Conservation (phyloP, 2,329 filamentous ascomycete genomes). For the Fusarium concolor region DNA sequence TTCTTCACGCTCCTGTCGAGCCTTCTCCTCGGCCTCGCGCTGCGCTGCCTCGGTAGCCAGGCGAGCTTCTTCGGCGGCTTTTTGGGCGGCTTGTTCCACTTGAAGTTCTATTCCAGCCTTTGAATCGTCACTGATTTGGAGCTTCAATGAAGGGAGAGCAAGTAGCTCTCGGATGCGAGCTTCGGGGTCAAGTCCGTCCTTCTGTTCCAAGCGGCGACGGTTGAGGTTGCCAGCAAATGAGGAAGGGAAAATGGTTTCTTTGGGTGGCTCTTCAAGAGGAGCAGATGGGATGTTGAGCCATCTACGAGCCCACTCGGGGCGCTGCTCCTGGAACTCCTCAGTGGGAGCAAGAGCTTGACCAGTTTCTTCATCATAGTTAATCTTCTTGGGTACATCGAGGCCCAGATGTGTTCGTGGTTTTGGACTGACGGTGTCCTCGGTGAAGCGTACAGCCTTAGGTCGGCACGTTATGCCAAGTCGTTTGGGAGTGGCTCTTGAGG, state of each 20-base stretch:
- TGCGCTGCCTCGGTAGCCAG: conserved; percentile 42
- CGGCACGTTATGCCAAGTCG: conserved; percentile 41
- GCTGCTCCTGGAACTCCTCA: conserved; percentile 25
- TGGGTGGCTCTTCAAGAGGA: conserved; percentile 2
- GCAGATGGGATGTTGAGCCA: conserved; percentile 23
- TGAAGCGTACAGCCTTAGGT: conserved; percentile 49
- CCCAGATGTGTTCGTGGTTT: conserved; percentile 45
- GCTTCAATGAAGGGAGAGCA: conserved; percentile 42
- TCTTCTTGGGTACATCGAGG: conserved; percentile 41
- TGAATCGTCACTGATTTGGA: conserved; percentile 48
- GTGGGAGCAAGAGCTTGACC: conserved; percentile 3
- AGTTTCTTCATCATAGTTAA: conserved; percentile 9
- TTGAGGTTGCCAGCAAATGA: conserved; percentile 3
- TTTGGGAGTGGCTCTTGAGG: conserved; percentile 39
- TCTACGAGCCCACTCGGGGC: conserved; percentile 19
- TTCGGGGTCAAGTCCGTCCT: conserved; percentile 24
- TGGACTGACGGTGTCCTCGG: conserved; percentile 44
- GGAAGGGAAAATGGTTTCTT: conserved; percentile 1
- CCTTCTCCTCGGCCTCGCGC: conserved; percentile 41
- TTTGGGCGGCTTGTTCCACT: conserved; percentile 41
- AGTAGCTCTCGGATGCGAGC: conserved; percentile 45
- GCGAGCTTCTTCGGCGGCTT: conserved; percentile 46
- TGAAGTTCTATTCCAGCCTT: conserved; percentile 42
- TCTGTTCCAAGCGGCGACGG: conserved; percentile 15
- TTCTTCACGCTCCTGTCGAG: conserved; percentile 43